A percentile compares a stretch with the other conserved stretches of the same genome.
phyloP scores from a whole-genome alignment of 2,329 filamentous ascomycete species.

The Ophiocordyceps camponoti-rufipedis region DNA sequence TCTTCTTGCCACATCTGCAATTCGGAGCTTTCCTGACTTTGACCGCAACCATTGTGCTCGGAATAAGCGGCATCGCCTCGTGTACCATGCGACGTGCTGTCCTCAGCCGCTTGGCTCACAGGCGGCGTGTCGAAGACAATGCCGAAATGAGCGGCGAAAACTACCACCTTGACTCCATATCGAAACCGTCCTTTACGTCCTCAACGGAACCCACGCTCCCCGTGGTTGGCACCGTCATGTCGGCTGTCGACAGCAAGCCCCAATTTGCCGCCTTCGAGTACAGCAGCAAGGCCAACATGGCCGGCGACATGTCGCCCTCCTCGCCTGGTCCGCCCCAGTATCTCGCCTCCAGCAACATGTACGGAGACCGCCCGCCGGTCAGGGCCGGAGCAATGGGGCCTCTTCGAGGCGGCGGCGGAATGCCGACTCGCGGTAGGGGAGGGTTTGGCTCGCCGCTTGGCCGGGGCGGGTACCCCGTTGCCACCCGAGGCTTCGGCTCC shows the following conservation, averaged over 20 bases:
- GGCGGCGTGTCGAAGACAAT: conserved; percentile 81
- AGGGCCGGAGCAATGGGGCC: conserved; percentile 23
- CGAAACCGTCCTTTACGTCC: conserved; percentile 23
- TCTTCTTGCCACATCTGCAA: conserved; percentile 84
- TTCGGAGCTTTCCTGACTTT: conserved; percentile 94
- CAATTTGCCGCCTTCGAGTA: conserved; percentile 50
- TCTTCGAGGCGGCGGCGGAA: conserved; percentile 21
- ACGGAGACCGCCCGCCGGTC: conserved; percentile 29
- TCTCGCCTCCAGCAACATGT: conserved; percentile 16
- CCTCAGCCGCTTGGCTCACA: conserved; percentile 80
- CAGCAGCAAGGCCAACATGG: conserved; percentile 40
- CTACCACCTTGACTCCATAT: conserved; percentile 54
- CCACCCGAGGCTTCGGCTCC: conserved; percentile 20
- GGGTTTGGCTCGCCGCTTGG: conserved; percentile 19
- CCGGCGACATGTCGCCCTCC: conserved; percentile 39
- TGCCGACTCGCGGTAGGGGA: conserved; percentile 20
- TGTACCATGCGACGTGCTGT: conserved; percentile 90
- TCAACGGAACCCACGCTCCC: conserved; percentile 40
- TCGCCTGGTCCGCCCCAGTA: background rate
- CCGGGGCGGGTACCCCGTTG: conserved; percentile 3
- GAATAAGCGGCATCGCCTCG: conserved; percentile 65
- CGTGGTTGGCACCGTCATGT: conserved; percentile 31
- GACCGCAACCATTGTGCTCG: conserved; percentile 71
- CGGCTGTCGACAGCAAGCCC: conserved; percentile 25
- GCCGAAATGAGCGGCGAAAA: conserved; percentile 94